Percentiles rank a stretch among this genome's conserved stretches.
Conservation (phyloP, 768 basidiomycete genomes). For the Pholiota microspora region DNA sequence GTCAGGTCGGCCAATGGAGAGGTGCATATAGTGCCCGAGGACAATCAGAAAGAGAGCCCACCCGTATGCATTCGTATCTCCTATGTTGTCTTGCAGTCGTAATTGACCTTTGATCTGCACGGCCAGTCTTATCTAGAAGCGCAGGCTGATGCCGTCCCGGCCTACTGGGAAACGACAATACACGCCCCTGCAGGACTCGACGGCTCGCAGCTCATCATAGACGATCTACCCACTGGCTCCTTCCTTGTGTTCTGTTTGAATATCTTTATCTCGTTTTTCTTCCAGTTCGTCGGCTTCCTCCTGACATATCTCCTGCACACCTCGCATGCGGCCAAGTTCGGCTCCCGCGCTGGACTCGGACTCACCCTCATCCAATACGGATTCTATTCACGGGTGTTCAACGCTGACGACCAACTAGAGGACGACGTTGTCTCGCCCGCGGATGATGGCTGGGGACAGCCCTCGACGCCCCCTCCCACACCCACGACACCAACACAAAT, state of each 20-base stretch:
- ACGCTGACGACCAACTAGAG: slow-evolving; percentile 16
- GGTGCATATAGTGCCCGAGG: slow-evolving; percentile 71
- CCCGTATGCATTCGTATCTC: slow-evolving; percentile 57
- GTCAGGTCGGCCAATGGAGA: slow-evolving; percentile 53
- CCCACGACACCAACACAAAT: slow-evolving; percentile 20
- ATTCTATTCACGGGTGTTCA: slow-evolving; percentile 57
- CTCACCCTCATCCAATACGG: slow-evolving; percentile 94
- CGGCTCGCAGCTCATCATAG: slow-evolving; percentile 72
- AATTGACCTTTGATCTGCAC: slow-evolving; percentile 1
- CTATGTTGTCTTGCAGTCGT: neutral
- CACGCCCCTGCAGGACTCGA: slow-evolving; percentile 67
- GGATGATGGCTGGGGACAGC: slow-evolving; percentile 8
- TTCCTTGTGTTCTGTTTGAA: slow-evolving; percentile 72
- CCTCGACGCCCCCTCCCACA: slow-evolving; percentile 13
- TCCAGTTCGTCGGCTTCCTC: slow-evolving; percentile 93
- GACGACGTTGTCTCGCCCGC: neutral
- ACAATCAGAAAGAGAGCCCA: slow-evolving; percentile 76
- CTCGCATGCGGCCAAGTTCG: slow-evolving; percentile 91
- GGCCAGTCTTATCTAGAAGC: slow-evolving; percentile 81
- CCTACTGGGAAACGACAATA: slow-evolving; percentile 97
- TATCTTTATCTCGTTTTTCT: slow-evolving; percentile 87
- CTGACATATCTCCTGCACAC: slow-evolving; percentile 92
- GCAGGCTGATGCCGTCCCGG: slow-evolving; percentile 85
- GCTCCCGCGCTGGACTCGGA: slow-evolving; percentile 93
- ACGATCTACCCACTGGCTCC: slow-evolving; percentile 86